Base-by-base conservation (phyloP, 2,329 filamentous ascomycete genomes). In the Pseudocercospora musae region DNA sequence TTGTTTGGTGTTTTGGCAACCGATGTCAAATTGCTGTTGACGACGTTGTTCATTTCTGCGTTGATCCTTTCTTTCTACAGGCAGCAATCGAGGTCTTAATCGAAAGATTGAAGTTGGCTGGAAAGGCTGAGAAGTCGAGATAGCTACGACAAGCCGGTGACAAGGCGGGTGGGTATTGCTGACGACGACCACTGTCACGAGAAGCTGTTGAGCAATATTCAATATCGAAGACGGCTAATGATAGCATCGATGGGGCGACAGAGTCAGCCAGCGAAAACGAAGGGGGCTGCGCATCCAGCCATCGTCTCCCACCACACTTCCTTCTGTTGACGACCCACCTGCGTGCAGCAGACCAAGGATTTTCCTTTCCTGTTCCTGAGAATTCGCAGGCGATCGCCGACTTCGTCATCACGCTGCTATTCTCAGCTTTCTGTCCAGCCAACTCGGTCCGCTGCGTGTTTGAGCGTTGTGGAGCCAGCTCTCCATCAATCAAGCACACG, bases 341-440 rank as follows among this genome's bases (percentile, higher is more conserved):
- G 56, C 49, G 58, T 48, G 33, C 33, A 37, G 33, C 37, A 40
- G 15, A 40, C 37, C 37, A 40, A 9, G 37, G 37, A n/a, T 40
- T 33, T 40, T 23, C 52, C 29, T 37, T 54, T 54, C 29, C 52
- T 54, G 52, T 54, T 54, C 52, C 52, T 54, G 52, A 54, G 25
- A 21, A 29, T 1, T 31, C 48, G 48, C 50, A 54, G 50, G n/a
- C 29, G 18, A 52, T 52, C 48, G 23, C 21, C 48, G 21, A 33
- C 33, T n/a, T 37, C 52, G 52, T 54, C 52, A 54, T 54, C 52
- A 18, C 11, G 23, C 44, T 58, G 44, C 56, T 57, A 53, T 55
- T 53, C 48, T 54, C 29, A 50, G 60, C n/a, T 54, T 18, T 18
- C 9, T 42, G 54, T 50, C 59, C 54, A 58, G 59, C 55, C 60